phyloP scores from a whole-genome alignment of 768 basidiomycete species.

The Rhodocollybia butyracea region DNA sequence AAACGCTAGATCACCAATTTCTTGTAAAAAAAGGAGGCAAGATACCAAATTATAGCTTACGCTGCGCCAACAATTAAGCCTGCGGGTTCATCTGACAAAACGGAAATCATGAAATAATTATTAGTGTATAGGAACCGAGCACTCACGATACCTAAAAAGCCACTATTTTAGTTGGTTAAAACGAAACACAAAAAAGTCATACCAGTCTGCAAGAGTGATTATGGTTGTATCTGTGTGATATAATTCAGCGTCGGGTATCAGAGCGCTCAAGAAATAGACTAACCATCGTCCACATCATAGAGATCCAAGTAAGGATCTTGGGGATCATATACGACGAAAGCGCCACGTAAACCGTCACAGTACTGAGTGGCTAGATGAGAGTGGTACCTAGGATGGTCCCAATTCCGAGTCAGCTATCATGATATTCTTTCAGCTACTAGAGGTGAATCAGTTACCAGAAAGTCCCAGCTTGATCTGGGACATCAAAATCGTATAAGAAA shows the following conservation, averaged over 20 bases:
- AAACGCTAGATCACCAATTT: background rate
- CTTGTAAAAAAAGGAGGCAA: background rate
- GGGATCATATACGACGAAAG: slow-evolving; percentile 31
- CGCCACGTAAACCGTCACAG: slow-evolving; percentile 38
- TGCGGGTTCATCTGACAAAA: background rate
- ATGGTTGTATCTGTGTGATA: slow-evolving; percentile 22
- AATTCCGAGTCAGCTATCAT: too few relatives aligned
- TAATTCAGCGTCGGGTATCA: background rate
- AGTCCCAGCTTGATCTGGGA: slow-evolving; percentile 24
- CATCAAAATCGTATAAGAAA: slow-evolving; percentile 26
- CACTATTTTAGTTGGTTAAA: slow-evolving; percentile 4
- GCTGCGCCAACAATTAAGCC: background rate
- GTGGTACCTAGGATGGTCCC: background rate
- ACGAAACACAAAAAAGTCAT: slow-evolving; percentile 5
- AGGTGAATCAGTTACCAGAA: too few relatives aligned
- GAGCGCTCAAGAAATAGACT: background rate
- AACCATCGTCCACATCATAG: slow-evolving; percentile 24
- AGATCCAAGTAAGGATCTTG: slow-evolving; percentile 13
- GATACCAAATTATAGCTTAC: background rate
- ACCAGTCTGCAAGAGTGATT: slow-evolving; percentile 35
- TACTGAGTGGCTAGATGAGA: slow-evolving; percentile 35
- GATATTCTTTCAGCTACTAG: too few relatives aligned
- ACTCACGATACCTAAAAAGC: slow-evolving; percentile 2
- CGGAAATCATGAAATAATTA: background rate
- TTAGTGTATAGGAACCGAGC: background rate